phyloP scores from a whole-genome alignment of 345 rosid species.

The Balakata baccata region DNA sequence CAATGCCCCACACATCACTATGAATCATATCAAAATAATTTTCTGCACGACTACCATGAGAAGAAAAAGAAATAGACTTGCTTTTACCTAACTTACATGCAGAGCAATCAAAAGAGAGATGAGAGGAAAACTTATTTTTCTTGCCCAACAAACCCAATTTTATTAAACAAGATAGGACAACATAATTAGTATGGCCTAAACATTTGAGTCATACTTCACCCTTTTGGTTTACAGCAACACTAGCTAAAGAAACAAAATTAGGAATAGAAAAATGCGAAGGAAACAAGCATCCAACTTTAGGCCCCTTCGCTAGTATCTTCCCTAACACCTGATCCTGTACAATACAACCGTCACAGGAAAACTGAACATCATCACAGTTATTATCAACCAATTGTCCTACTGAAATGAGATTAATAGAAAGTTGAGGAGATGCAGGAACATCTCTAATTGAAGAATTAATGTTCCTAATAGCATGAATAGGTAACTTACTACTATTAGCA shows the following conservation, averaged over 20 bases:
- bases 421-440: neutral
- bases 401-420: neutral
- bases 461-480: neutral
- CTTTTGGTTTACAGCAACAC: neutral
- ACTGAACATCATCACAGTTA: neutral
- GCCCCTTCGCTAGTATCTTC: constrained; percentile 9
- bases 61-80: neutral
- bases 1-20: constrained; percentile 8
- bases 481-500: neutral
- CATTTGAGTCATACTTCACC: neutral
- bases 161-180: neutral
- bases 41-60: neutral
- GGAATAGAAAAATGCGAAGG: neutral
- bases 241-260: neutral
- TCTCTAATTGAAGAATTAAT: neutral
- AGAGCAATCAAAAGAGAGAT: constrained; percentile 1
- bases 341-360: neutral
- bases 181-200: neutral
- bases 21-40: constrained; percentile 4
- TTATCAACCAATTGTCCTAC: constrained; percentile 2
- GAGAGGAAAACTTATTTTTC: neutral
- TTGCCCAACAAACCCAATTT: neutral
- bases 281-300: constrained; percentile 13
- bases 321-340: constrained; percentile 13
- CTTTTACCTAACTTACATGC: constrained; percentile 1